Evolutionary conservation across 148 eudicot species (phyloP).

Genomic region (Nepenthes mirabilis): DNA sequence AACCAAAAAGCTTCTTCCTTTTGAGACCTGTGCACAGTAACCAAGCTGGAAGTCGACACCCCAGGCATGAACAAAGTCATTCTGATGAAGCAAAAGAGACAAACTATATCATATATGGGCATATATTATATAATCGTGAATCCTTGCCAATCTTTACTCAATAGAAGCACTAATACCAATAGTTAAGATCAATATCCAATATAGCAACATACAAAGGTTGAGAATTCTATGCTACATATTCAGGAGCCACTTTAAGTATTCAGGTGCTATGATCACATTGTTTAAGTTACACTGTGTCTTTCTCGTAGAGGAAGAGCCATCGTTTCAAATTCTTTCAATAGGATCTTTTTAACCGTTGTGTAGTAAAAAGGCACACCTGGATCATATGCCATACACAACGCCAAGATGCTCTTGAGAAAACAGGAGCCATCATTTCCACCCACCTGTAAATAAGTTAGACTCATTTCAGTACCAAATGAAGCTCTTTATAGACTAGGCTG

Average conservation of each 20-base stretch:
- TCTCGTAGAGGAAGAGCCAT: too few relatives aligned
- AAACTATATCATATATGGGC: neutral
- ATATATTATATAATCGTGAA: neutral
- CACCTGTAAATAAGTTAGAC: conserved; percentile 21
- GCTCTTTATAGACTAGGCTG: too few relatives aligned
- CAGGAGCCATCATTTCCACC: conserved; percentile 81
- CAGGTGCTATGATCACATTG: too few relatives aligned
- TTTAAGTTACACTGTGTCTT: too few relatives aligned
- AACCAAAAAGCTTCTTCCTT: neutral
- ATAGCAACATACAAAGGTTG: too few relatives aligned
- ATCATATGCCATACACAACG: conserved; percentile 63
- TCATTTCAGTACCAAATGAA: neutral
- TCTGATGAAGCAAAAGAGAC: conserved; percentile 22
- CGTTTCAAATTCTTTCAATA: neutral
- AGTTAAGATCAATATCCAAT: too few relatives aligned
- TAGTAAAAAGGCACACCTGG: conserved; percentile 29
- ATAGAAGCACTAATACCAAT: too few relatives aligned
- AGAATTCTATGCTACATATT: too few relatives aligned
- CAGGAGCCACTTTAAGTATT: too few relatives aligned
- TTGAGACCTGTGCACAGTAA: conserved; percentile 51
- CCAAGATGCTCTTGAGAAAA: conserved; percentile 58
- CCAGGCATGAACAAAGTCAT: conserved; percentile 62
- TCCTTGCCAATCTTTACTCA: too few relatives aligned
- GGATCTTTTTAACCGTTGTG: neutral
- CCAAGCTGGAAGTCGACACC: conserved; percentile 60